phyloP scores from a whole-genome alignment of 23 red algal genomes.

The Agarophyton chilense region DNA sequence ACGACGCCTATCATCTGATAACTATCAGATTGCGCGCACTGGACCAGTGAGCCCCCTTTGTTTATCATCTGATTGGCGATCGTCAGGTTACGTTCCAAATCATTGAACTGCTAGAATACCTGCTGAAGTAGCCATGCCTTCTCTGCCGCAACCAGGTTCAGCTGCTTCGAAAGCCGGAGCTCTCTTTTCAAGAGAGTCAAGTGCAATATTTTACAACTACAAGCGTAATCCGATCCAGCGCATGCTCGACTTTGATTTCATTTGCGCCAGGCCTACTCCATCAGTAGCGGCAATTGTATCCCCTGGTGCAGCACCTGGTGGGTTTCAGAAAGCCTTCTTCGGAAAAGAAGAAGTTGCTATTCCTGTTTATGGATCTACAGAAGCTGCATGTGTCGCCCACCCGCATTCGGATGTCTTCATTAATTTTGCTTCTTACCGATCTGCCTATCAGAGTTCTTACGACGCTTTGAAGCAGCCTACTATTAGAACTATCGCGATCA shows the following conservation, averaged over 20 bases:
- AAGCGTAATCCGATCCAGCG: constrained; percentile 93
- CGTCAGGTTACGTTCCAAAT: background rate
- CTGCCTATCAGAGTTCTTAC: constrained; percentile 85
- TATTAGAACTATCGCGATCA: constrained; percentile 90
- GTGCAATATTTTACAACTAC: constrained; percentile 97
- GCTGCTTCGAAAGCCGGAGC: constrained; percentile 45
- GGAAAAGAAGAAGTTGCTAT: constrained; percentile 91
- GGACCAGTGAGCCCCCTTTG: too few relatives aligned
- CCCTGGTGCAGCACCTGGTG: constrained; percentile 80
- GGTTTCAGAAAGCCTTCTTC: constrained; percentile 99
- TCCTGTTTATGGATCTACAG: constrained; percentile 86
- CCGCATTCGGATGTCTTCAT: constrained; percentile 93
- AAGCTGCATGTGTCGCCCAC: constrained; percentile 76
- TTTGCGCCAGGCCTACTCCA: constrained; percentile 77
- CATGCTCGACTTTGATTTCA: constrained; percentile 99
- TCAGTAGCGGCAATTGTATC: constrained; percentile 93
- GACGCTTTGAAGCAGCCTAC: constrained; percentile 64
- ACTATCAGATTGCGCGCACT: too few relatives aligned
- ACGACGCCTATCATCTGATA: too few relatives aligned
- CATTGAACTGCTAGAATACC: background rate
- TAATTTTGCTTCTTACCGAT: constrained; percentile 94
- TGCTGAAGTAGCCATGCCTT: background rate
- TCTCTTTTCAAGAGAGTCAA: constrained; percentile 85
- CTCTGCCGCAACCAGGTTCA: constrained; percentile 4
- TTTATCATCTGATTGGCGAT: background rate